A percentile compares a stretch with the other conserved stretches of the same genome.
Conservation (phyloP, 768 basidiomycete species). For the Russula compacta region DNA sequence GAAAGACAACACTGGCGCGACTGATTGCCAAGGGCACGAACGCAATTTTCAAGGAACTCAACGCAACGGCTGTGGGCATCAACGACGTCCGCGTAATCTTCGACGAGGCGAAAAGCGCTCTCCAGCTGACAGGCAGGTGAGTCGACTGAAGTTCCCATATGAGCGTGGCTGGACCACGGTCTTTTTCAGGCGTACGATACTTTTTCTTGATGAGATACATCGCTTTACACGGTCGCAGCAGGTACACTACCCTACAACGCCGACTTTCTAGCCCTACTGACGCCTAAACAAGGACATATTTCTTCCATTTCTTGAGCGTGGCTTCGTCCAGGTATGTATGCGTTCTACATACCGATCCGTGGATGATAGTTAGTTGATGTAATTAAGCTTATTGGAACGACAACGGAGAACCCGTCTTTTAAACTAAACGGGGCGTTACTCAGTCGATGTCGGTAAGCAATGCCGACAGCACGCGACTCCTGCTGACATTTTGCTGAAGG, state of each 20-base stretch:
- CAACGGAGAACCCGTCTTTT: conserved; percentile 87
- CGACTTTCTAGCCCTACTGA: conserved; percentile 11
- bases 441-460: conserved; percentile 64
- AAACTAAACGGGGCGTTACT: conserved; percentile 67
- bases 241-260: conserved; percentile 26
- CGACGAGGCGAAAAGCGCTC: conserved; percentile 62
- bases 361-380: background rate
- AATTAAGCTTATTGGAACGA: conserved; percentile 63
- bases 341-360: background rate
- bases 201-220: conserved; percentile 84
- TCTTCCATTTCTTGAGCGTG: conserved; percentile 74
- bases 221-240: conserved; percentile 69
- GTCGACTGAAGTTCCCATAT: conserved; percentile 5
- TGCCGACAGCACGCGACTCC: background rate
- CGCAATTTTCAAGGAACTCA: conserved; percentile 65
- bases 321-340: conserved; percentile 50
- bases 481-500: conserved; percentile 29
- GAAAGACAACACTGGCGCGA: conserved; percentile 71
- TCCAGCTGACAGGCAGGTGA: conserved; percentile 58
- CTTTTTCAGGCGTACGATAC: conserved; percentile 47
- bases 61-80: conserved; percentile 63
- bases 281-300: conserved; percentile 54
- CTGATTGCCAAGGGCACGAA: conserved; percentile 54
- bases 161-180: background rate
- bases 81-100: conserved; percentile 64